These are phyloP conservation scores for Aegilops longissima DNA, from an alignment of 176 grass and related monocot genomes.

Conservation along the genomic window DNA sequence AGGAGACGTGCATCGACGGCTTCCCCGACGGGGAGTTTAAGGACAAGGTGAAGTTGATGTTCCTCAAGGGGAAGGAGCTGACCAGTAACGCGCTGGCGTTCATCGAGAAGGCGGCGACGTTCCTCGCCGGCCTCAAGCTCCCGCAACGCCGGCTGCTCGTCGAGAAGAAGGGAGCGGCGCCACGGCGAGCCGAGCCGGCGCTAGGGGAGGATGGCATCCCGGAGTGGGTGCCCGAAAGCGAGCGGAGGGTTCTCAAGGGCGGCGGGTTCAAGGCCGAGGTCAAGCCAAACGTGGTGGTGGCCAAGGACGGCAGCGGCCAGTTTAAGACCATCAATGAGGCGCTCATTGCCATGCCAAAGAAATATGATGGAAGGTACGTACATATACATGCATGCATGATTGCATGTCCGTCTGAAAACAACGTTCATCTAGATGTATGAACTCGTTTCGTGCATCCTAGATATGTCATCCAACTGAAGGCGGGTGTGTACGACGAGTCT, in stretches of 20 bases:
- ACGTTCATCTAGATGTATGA: not conserved
- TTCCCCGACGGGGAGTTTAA: constrained; percentile 84
- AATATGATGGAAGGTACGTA: constrained; percentile 48
- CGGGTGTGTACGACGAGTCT: constrained; percentile 69
- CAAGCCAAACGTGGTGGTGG: constrained; percentile 62
- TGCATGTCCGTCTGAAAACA: not conserved
- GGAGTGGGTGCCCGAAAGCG: constrained; percentile 39
- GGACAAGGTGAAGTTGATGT: constrained; percentile 58
- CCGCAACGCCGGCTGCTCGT: constrained; percentile 35
- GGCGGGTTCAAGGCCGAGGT: constrained; percentile 44
- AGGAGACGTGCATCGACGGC: constrained; percentile 86
- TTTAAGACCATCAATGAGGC: constrained; percentile 87
- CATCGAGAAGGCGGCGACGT: constrained; percentile 47
- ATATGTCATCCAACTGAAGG: constrained; percentile 79
- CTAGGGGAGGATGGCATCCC: constrained; percentile 50
- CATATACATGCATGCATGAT: not conserved
- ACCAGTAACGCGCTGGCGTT: constrained; percentile 85
- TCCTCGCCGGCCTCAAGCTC: constrained; percentile 40
- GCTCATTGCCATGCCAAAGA: constrained; percentile 61
- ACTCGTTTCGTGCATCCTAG: constrained; percentile 22
- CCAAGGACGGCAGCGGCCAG: constrained; percentile 76
- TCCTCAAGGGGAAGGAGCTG: constrained; percentile 54
- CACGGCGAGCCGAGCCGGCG: not conserved
- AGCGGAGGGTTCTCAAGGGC: constrained; percentile 55
- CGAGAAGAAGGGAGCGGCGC: not conserved